These are phyloP conservation scores for Beauveria sp. DNA, from an alignment of 2,329 filamentous ascomycete species.

Conservation along the genomic window DNA sequence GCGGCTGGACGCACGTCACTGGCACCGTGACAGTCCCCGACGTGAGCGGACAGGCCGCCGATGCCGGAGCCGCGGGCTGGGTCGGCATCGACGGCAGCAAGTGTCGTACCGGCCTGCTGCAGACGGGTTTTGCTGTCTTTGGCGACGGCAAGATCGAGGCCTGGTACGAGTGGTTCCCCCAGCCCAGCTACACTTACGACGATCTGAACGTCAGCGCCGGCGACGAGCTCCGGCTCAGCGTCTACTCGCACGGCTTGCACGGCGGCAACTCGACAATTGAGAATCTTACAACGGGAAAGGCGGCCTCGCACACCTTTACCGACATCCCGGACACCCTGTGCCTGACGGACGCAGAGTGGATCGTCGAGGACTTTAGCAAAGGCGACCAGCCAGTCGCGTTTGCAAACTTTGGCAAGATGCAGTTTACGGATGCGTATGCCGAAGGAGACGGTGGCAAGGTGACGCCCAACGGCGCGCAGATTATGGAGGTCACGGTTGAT, in stretches of 20 bases:
- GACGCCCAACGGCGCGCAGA: not conserved
- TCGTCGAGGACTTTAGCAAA: conserved; percentile 18
- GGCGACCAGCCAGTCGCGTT: conserved; percentile 20
- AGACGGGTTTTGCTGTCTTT: conserved; percentile 5
- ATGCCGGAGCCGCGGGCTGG: conserved; percentile 5
- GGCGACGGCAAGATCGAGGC: conserved; percentile 5
- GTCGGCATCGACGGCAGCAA: conserved; percentile 10
- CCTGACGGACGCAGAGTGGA: conserved; percentile 12
- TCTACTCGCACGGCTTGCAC: conserved; percentile 17
- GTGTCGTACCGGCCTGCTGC: conserved; percentile 1
- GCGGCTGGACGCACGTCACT: conserved; percentile 2
- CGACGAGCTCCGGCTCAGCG: conserved; percentile 24
- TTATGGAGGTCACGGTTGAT: not conserved
- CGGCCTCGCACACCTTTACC: conserved; percentile 42
- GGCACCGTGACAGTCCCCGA: not conserved
- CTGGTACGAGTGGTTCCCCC: conserved; percentile 10
- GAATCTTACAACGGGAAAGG: conserved; percentile 34
- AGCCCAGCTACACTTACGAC: conserved; percentile 7
- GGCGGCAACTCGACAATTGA: conserved; percentile 13
- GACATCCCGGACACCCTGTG: conserved; percentile 37
- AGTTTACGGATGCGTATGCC: conserved; percentile 19
- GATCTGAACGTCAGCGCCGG: conserved; percentile 18
- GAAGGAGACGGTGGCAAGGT: conserved; percentile 16
- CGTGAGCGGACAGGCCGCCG: not conserved
- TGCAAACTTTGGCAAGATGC: conserved; percentile 23